phyloP scores from a whole-genome alignment of 2,329 filamentous ascomycete genomes.

The Rutstroemia sp. region DNA sequence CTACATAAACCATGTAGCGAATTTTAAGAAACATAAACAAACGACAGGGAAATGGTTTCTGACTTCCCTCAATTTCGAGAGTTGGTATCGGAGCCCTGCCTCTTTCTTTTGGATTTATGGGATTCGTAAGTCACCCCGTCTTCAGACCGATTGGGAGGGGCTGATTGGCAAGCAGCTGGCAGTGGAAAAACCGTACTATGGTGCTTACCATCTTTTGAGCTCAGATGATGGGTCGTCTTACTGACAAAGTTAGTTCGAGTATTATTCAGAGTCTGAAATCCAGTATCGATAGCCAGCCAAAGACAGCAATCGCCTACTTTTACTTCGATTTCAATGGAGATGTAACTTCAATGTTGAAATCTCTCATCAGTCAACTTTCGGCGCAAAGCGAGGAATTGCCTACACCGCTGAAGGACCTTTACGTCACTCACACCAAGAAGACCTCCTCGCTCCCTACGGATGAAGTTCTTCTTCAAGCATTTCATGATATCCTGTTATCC shows the following conservation, averaged over 20 bases:
- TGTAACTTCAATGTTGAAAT: conserved; percentile 28
- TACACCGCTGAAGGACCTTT: conserved; percentile 12
- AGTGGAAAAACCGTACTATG: conserved; percentile 36
- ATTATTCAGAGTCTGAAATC: conserved; percentile 27
- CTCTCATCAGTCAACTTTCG: conserved; percentile 31
- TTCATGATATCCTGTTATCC: conserved; percentile 14
- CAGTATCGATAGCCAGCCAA: conserved; percentile 13
- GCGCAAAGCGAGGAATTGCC: conserved; percentile 19
- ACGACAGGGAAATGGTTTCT: conserved; percentile 23
- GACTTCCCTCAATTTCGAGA: conserved; percentile 18
- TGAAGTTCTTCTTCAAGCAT: conserved; percentile 7
- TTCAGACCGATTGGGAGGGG: neutral
- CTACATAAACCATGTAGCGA: conserved; percentile 16
- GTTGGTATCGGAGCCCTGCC: conserved; percentile 24
- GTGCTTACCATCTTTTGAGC: conserved; percentile 8
- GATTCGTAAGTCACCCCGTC: conserved; percentile 13
- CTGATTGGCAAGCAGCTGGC: conserved; percentile 24
- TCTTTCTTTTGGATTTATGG: conserved; percentile 36
- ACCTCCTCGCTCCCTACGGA: conserved; percentile 5
- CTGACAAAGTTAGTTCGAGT: conserved; percentile 20
- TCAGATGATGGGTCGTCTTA: neutral
- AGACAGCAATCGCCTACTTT: conserved; percentile 32
- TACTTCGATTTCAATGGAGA: conserved; percentile 36
- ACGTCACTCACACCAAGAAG: neutral
- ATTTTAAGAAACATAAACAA: conserved; percentile 19